These are phyloP conservation scores for Ceratocystiopsis brevicomis DNA, from an alignment of 2,329 filamentous ascomycete genomes.

Conservation along the genomic window DNA sequence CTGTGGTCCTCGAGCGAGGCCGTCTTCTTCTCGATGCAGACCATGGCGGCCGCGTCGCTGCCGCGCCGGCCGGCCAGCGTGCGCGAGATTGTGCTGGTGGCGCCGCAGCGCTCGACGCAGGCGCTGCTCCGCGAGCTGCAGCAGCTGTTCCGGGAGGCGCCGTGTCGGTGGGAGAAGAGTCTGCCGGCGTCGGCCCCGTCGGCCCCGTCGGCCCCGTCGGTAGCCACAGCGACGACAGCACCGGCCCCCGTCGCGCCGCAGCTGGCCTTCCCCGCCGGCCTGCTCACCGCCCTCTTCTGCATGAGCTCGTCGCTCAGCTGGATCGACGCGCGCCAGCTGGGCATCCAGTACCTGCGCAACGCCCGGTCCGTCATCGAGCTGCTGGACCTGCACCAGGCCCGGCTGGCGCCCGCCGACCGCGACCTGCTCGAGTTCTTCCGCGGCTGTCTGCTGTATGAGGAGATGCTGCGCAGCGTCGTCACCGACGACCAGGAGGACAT, in stretches of 20 bases:
- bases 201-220: no score
- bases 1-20: conserved; percentile 19
- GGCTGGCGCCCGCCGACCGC: conserved; percentile 10
- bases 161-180: no score
- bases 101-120: conserved; percentile 17
- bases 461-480: conserved; percentile 21
- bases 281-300: conserved; percentile 21
- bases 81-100: conserved; percentile 16
- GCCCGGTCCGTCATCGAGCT: conserved; percentile 10
- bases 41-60: conserved; percentile 22
- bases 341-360: conserved; percentile 10
- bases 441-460: conserved; percentile 21
- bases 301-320: conserved; percentile 22
- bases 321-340: conserved; percentile 17
- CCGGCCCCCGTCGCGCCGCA: no score
- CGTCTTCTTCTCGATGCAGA: conserved; percentile 21
- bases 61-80: conserved; percentile 18
- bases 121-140: conserved; percentile 18
- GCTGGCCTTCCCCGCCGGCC: conserved; percentile 14
- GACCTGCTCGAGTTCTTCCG: conserved; percentile 19
- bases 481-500: conserved; percentile 15
- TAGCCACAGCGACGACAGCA: no score
- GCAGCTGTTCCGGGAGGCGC: conserved; percentile 9
- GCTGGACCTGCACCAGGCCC: conserved; percentile 1
- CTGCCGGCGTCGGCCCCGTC: no score